phyloP scores from a whole-genome alignment of 805 yeast genomes.

The Cyberlindnera xylosilytica region DNA sequence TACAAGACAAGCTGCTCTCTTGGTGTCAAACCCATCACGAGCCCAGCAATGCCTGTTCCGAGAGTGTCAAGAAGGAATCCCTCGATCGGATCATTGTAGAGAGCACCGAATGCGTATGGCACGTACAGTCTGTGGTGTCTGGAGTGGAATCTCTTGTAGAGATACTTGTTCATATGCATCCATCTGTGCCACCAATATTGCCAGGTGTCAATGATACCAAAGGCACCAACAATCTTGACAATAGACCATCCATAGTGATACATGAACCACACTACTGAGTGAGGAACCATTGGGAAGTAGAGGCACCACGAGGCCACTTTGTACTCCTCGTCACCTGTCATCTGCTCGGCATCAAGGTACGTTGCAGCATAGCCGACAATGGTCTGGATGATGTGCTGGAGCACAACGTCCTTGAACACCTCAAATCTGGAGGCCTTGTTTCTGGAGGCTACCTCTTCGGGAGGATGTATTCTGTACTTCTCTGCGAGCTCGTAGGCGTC shows the following conservation, averaged over 20 bases:
- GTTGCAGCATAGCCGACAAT: constrained; percentile 58
- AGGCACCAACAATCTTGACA: constrained; percentile 57
- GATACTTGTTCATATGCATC: constrained; percentile 78
- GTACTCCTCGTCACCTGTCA: constrained; percentile 48
- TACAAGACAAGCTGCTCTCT: constrained; percentile 74
- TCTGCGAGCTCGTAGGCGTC: constrained; percentile 78
- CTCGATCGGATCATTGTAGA: constrained; percentile 91
- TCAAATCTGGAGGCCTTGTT: constrained; percentile 70
- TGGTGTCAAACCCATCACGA: constrained; percentile 60
- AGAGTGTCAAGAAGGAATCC: constrained; percentile 89
- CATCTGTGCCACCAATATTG: constrained; percentile 85
- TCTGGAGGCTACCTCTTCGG: constrained; percentile 73
- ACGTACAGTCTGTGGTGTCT: constrained; percentile 93
- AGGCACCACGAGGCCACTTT: constrained; percentile 43
- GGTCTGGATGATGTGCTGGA: constrained; percentile 85
- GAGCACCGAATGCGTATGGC: constrained; percentile 95
- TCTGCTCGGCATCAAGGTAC: constrained; percentile 52
- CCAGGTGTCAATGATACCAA: constrained; percentile 87
- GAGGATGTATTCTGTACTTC: constrained; percentile 85
- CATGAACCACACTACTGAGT: constrained; percentile 42
- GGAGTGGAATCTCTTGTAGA: constrained; percentile 84
- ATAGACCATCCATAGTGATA: constrained; percentile 66
- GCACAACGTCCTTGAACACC: constrained; percentile 75
- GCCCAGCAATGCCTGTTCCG: constrained; percentile 84
- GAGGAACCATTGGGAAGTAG: constrained; percentile 37